Base-by-base conservation (phyloP, 1,284 basidiomycete genomes). In the Puccinia novopanici region DNA sequence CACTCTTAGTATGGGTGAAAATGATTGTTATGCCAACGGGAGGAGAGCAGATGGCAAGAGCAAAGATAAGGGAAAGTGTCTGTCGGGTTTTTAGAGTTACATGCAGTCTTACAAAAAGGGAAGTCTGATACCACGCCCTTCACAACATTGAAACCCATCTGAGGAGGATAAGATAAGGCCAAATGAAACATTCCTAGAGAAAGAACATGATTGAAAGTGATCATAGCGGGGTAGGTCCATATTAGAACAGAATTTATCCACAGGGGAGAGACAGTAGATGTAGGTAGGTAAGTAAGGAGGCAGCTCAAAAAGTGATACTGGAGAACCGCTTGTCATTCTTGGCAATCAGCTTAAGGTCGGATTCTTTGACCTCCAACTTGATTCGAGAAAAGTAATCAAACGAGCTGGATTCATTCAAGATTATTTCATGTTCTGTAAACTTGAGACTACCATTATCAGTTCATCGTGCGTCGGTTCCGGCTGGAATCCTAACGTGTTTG, bases 341-440 rank as follows among this genome's bases (percentile, higher is more conserved):
- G 37, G 67, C 55, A 22, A 79, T 70, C 34, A 79, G 40, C 17
- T 45, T 59, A 1, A 70, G 22, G 24, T 79, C 76, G 13, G 67
- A 45, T 13, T 79, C 76, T 45, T 71, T 79, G 50, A 79, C n/a
- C 48, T 79, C 76, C 27, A 79, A 63, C 30, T 79, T 70, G 76
- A 72, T 72, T 59, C 65, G 24, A 57, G 76, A 79, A 50, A 79
- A 77, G 54, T 77, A 77, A 57, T 68, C 63, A 19, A 77, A 77
- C 45, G 75, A 65, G 54, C 75, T 77, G 34, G 75, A 77, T 70
- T 77, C 75, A 52, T 77, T 77, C 37, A 77, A 50, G 45, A 77
- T 68, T 3, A 77, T 57, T 70, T 77, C 61, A 77, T 68, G 67
- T 77, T 77, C 42, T 77, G 48, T 17, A 77, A 45, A n/a, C 75